Evolutionary conservation across 1,284 basidiomycete species (phyloP).

Genomic region (Schizophyllum commune): DNA sequence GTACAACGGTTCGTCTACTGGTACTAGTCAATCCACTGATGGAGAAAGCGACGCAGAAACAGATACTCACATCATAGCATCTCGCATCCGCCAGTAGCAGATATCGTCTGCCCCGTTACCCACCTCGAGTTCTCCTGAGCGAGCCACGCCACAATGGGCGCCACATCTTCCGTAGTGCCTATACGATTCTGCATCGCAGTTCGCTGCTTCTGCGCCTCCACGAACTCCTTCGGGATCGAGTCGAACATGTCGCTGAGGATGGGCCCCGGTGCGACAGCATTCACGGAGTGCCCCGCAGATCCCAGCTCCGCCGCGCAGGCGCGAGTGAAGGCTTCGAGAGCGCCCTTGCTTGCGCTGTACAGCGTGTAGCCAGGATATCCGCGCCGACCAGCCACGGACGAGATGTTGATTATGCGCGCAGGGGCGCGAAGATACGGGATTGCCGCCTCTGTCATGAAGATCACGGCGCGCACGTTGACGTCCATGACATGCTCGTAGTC

Average conservation of each 20-base stretch:
- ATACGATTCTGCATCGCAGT: background rate
- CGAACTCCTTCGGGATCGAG: background rate
- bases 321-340: background rate
- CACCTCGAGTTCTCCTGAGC: background rate
- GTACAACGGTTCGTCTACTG: too few relatives aligned
- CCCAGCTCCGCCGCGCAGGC: background rate
- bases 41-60: background rate
- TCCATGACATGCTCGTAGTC: background rate
- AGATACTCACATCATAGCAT: background rate
- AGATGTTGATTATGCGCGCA: background rate
- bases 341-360: background rate
- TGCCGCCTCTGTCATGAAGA: background rate
- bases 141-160: background rate
- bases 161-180: background rate
- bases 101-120: background rate
- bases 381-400: background rate
- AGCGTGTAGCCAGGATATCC: background rate
- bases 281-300: background rate
- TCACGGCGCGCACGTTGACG: background rate
- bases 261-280: background rate
- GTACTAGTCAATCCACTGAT: background rate
- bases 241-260: background rate
- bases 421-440: background rate
- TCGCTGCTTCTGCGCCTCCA: background rate
- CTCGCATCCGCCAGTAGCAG: background rate